A percentile compares a stretch with the other conserved stretches of the same genome.
Evolutionary conservation across 345 rosid genomes (phyloP).

Genomic region (sweet orange (Citrus sinensis)): DNA sequence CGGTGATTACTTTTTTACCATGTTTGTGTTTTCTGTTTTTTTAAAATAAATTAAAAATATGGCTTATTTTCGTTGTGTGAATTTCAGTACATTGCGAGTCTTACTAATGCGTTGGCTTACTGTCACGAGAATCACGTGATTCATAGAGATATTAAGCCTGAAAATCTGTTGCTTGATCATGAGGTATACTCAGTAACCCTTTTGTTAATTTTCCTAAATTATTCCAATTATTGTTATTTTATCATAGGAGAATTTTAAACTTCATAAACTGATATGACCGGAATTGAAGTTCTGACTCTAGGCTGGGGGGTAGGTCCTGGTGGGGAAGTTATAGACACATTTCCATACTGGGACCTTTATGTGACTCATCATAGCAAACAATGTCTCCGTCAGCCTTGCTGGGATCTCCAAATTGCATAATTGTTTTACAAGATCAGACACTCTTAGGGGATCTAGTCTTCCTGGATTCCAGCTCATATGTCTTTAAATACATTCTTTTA

Average conservation of each 20-base stretch:
- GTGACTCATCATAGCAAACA: too few species aligned
- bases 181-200: constrained; percentile 45
- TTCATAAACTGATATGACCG: too few species aligned
- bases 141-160: constrained; percentile 97
- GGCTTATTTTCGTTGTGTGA: background rate
- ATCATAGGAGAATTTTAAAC: background rate
- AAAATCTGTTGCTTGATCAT: constrained; percentile 92
- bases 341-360: too few species aligned
- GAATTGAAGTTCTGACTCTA: too few species aligned
- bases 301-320: too few species aligned
- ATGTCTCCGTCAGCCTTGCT: too few species aligned
- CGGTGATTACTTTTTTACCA: constrained; percentile 36
- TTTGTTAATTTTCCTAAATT: background rate
- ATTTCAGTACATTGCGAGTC: constrained; percentile 85
- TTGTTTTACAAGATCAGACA: too few species aligned
- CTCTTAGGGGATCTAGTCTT: too few species aligned
- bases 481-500: background rate
- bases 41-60: background rate
- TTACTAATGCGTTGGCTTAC: constrained; percentile 77
- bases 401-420: too few species aligned
- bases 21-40: background rate
- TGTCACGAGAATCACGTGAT: constrained; percentile 92
- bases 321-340: too few species aligned
- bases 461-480: background rate
- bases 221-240: background rate